Percentiles rank a stretch among this genome's conserved stretches.
Conservation (phyloP, 2,329 filamentous ascomycete genomes). For the Phialophora tarda region DNA sequence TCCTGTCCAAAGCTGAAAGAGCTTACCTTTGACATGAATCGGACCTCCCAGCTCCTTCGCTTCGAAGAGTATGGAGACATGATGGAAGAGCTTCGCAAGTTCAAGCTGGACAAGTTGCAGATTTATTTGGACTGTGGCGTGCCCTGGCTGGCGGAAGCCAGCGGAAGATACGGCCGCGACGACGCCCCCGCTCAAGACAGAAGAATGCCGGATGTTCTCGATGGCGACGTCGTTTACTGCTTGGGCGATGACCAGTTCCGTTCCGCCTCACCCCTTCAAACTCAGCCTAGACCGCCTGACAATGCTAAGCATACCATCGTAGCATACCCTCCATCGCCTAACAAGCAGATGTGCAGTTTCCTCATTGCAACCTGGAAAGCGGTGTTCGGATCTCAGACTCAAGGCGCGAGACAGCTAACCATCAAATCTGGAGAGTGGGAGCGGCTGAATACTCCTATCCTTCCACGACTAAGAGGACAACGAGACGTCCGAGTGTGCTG, state of each 20-base stretch:
- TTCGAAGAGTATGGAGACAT: constrained; percentile 24
- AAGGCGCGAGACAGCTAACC: constrained; percentile 27
- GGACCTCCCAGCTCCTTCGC: constrained; percentile 16
- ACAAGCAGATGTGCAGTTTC: constrained; percentile 22
- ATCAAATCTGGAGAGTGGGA: constrained; percentile 38
- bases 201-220: not conserved
- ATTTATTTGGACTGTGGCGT: constrained; percentile 34
- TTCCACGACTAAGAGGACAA: not conserved
- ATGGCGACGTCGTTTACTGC: constrained; percentile 10
- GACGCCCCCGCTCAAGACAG: not conserved
- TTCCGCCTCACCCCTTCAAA: not conserved
- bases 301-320: not conserved
- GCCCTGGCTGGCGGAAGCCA: constrained; percentile 1
- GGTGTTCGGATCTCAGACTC: constrained; percentile 27
- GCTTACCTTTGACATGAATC: constrained; percentile 32
- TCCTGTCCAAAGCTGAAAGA: constrained; percentile 28
- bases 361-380: constrained; percentile 27
- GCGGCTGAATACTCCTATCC: constrained; percentile 1
- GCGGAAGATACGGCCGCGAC: not conserved
- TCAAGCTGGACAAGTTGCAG: constrained; percentile 32
- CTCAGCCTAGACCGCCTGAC: not conserved
- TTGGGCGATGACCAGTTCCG: constrained; percentile 11
- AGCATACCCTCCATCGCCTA: constrained; percentile 22
- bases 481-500: constrained; percentile 25
- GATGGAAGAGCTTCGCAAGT: constrained; percentile 25